Evolutionary conservation across 164 flowering plant genomes (phyloP).

Genomic region (Kalanchoe fedtschenkoi): DNA sequence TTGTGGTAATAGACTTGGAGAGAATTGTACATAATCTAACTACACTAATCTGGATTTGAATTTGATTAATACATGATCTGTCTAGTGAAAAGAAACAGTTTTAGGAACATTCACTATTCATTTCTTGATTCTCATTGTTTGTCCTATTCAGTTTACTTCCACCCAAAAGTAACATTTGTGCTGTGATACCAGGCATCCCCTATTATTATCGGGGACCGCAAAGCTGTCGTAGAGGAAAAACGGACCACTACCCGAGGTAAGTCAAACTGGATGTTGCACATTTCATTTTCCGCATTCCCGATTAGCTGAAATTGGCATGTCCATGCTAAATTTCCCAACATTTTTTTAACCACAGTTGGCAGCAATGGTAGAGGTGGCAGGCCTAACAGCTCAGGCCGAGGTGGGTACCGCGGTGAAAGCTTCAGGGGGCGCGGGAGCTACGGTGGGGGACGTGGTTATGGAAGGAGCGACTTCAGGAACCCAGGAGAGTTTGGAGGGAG

Average conservation of each 20-base stretch:
- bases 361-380: constrained; percentile 42
- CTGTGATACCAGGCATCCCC: constrained; percentile 45
- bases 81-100: no score
- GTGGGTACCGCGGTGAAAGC: constrained; percentile 49
- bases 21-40: no score
- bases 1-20: no score
- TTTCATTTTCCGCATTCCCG: background rate
- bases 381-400: constrained; percentile 37
- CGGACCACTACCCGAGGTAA: constrained; percentile 57
- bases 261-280: background rate
- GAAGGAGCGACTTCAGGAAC: constrained; percentile 47
- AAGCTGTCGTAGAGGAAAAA: constrained; percentile 57
- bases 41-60: no score
- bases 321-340: background rate
- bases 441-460: constrained; percentile 44
- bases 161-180: background rate
- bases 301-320: background rate
- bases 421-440: constrained; percentile 55
- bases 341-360: constrained; percentile 25
- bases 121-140: background rate
- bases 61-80: no score
- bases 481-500: constrained; percentile 51
- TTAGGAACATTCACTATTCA: background rate
- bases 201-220: constrained; percentile 37
- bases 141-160: background rate